These are phyloP conservation scores for Physocladia obscura DNA, from an alignment of 192 early-diverging fungal species.

Conservation along the genomic window DNA sequence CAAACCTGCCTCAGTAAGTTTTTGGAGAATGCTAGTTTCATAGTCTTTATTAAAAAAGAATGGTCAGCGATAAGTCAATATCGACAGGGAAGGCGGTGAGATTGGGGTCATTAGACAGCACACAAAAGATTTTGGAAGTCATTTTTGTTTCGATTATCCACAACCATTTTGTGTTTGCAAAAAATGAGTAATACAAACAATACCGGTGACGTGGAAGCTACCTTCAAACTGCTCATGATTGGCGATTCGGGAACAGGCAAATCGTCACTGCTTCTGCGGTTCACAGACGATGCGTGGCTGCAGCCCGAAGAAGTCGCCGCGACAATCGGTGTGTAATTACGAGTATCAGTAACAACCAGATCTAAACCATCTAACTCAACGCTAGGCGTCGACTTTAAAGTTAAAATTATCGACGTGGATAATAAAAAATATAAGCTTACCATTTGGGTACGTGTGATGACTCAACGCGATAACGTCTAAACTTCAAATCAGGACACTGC, in stretches of 20 bases:
- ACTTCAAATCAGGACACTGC: conserved; percentile 83
- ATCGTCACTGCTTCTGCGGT: conserved; percentile 86
- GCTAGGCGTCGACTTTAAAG: conserved; percentile 96
- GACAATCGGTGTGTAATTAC: conserved; percentile 61
- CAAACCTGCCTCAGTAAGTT: too few relatives aligned
- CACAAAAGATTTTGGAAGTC: neutral
- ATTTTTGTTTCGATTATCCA: neutral
- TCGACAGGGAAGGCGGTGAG: neutral
- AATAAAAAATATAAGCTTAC: conserved; percentile 91
- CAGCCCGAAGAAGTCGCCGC: conserved; percentile 88
- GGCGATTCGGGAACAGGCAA: conserved; percentile 97
- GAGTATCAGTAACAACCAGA: neutral
- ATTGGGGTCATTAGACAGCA: neutral
- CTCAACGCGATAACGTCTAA: neutral
- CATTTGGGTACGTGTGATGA: conserved; percentile 71
- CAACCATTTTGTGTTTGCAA: neutral
- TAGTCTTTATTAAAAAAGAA: too few relatives aligned
- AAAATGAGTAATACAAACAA: neutral
- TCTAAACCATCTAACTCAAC: neutral
- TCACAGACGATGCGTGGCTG: conserved; percentile 91
- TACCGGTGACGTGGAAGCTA: conserved; percentile 47
- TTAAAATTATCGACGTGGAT: conserved; percentile 83
- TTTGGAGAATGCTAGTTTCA: too few relatives aligned
- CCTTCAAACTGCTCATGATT: conserved; percentile 92
- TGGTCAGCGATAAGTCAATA: neutral